Evolutionary conservation across 2,329 filamentous ascomycete genomes (phyloP), one percentile per base, ranked within the genome.

Genomic region (Sclerotinia glacialis): DNA sequence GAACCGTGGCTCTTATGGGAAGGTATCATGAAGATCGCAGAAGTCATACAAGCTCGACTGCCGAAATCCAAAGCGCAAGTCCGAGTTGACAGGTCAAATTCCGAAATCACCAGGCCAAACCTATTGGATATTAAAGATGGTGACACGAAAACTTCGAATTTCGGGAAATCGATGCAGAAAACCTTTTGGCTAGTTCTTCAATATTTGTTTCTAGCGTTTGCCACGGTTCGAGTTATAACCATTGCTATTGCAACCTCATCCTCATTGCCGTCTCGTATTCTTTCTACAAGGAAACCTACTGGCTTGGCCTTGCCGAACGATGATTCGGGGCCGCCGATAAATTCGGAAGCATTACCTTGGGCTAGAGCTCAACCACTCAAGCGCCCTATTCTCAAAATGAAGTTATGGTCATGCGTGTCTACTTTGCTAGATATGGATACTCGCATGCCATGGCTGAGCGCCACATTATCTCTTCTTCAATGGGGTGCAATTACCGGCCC

Each of bases 1-100:
- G 89, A 98, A 78, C 91, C 91, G 31, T 96, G 92, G 91, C 85
- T 97, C 74, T 78, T 98, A 71, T 97, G 90, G 86, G 93, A 96
- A 77, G 84, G 86, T 67, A 85, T 96, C 69, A 89, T 88, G 71
- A 96, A 94, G 75, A 78, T 89, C 69, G 83, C 86, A 68, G 82
- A 83, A 69, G 76, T 79, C 58, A 74, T 83, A 70, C 77, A 78
- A 72, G 74, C 75, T 58, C 73, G 74, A 69, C 74, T 76, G 55
- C 73, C 72, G 54, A 73, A 72, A 59, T 72, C 74, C 12, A 76
- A 74, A 63, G 73, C 72, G 9, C 71, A 74, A 68, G 72, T 73
- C 37, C 69, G 70, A 31, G 64, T 72, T 67, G 71, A 75, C 65
- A 73, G 71, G 63, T 75, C 74, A 68, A 78, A 68, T 73, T 78